Base-by-base conservation (phyloP, 345 rosid genomes). In the Corymbia maculata region DNA sequence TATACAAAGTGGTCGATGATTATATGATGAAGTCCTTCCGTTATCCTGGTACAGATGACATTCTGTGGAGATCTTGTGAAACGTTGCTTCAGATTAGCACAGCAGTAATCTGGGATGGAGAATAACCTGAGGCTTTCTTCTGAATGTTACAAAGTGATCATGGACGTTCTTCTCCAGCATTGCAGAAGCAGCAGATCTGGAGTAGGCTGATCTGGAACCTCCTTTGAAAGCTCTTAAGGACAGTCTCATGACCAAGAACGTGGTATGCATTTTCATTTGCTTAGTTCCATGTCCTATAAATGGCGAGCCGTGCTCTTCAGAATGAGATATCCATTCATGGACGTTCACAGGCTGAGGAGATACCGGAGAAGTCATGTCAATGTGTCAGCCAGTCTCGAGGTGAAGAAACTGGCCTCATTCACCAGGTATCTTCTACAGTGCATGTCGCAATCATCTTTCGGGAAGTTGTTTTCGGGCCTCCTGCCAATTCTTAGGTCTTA, bases 171-270 rank as follows among this genome's bases (percentile, higher is more conserved):
- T 90, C 87, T 88, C 87, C 93, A 97, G 99, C 91, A 95, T 97
- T 94, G 97, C 99, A 6, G 99, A 99, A 85, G 97, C 97, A 91
- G 92, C 98, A 90, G 95, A 98, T 91, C 94, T 98, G 91, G 99
- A 98, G 91, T 95, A 91, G 93, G 91, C 93, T 85, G 98, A 97
- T 91, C 93, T 93, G 85, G 98, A 93, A 91, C 98, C 98, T 57
- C 95, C 99, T 19, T 87, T 97, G 92, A 97, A 95, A 91, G 99
- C 96, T 91, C 98, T 97, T 42, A 93, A 97, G 93, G 98, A 96
- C 89, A 93, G 97, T 91, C 95, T 98, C 84, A 95, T 96, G 99
- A 94, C 98, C 92, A 98, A 98, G 94, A 97, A 97, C 92, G 97
- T 93, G 95, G 99, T 97, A 94, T 86, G 88, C 45, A 21, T 89